Base-by-base conservation (phyloP, 192 early-diverging fungal species). In the Diversispora eburnea region DNA sequence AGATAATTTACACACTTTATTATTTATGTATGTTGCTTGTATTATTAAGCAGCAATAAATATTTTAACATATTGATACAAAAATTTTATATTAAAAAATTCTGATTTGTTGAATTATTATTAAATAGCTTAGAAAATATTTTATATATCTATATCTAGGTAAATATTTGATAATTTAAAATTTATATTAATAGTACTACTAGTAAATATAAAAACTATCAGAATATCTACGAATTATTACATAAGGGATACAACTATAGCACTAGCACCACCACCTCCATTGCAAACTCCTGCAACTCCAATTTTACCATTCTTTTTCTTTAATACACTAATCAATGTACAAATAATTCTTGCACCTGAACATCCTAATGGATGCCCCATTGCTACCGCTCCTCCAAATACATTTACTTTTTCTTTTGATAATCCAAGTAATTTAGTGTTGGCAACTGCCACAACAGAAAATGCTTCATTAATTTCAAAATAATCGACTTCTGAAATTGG, bases 311-410 rank as follows among this genome's bases (percentile, higher is more conserved):
- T 76, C 69, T 88, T 89, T 64, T 89, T 86, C 42, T 88, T 80
- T 58, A 99, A 84, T 17, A 93, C 87, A 42, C 77, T 90, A 57
- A 89, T 82, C 64, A 98, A 77, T 3, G 95, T 93, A 25, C 89
- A 88, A 69, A 98, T 85, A 57, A 99, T 89, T 63, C 95, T 86
- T 39, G 94, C 93, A 62, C 96, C 97, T 17, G 92, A 92, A 83
- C 93, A 95, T 49, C 97, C 97, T n/a, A 99, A 85, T 66, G 97
- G 97, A 80, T 99, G 97, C n/a, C 97, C 97, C 55, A 97, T 85
- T 0, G 94, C 93, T 42, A 98, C 95, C 41, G 97, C 96, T 61
- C 97, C 97, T 70, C 97, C 97, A 79, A 90, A 88, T n/a, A 92
- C 86, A 74, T 99, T 99, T 65, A 98, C 87, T 59, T 93, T 93